A percentile compares a stretch with the other conserved stretches of the same genome.
phyloP scores from a whole-genome alignment of 1,139 yeast species.

The Sugiyamaella xylanicola region DNA sequence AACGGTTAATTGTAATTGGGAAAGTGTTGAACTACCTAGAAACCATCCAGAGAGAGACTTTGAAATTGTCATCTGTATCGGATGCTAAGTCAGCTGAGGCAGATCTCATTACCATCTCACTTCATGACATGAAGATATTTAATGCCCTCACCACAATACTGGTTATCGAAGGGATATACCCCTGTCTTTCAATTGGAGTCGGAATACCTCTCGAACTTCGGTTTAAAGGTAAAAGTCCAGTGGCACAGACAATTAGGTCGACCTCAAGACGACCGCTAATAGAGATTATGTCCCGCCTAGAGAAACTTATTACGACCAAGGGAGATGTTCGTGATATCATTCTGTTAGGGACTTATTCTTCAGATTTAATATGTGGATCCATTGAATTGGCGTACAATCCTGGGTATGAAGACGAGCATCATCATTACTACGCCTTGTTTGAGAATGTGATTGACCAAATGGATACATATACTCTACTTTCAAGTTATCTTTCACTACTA shows the following conservation, averaged over 20 bases:
- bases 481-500: constrained; percentile 36
- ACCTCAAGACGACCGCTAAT: background rate
- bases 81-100: background rate
- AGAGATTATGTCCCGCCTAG: constrained; percentile 44
- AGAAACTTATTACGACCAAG: constrained; percentile 60
- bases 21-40: constrained; percentile 20
- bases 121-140: constrained; percentile 79
- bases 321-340: constrained; percentile 52
- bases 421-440: constrained; percentile 6
- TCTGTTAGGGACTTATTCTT: constrained; percentile 49
- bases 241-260: constrained; percentile 26
- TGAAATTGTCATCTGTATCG: background rate
- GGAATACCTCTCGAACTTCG: constrained; percentile 71
- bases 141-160: constrained; percentile 64
- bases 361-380: constrained; percentile 64
- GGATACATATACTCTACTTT: constrained; percentile 41
- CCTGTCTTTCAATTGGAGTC: constrained; percentile 56
- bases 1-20: constrained; percentile 18
- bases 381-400: constrained; percentile 56
- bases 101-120: constrained; percentile 65
- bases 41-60: constrained; percentile 20
- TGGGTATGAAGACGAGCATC: constrained; percentile 12
- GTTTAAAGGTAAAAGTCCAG: constrained; percentile 32
- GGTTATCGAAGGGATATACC: constrained; percentile 70
- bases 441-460: constrained; percentile 28